Conservation (phyloP, 192 early-diverging fungal species). For the Coemansia furcata region DNA sequence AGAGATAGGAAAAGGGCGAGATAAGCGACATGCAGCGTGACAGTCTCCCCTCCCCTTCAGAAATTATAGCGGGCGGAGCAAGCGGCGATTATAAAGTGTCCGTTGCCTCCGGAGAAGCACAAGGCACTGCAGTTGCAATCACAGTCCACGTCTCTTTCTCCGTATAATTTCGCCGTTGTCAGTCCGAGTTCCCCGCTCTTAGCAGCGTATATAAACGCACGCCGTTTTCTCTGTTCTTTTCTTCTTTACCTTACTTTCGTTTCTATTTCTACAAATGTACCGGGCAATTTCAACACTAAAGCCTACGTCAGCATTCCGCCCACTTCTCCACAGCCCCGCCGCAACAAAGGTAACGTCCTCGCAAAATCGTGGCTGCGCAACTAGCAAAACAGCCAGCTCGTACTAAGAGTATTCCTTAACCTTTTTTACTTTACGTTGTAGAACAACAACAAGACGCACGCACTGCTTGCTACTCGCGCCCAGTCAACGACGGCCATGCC, state of each 20-base stretch:
- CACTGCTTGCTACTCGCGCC: slow-evolving; percentile 8
- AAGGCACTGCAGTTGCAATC: neutral
- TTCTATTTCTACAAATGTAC: slow-evolving; percentile 32
- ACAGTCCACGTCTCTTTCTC: neutral
- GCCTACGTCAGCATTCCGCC: slow-evolving; percentile 32
- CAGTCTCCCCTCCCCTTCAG: neutral
- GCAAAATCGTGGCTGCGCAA: neutral
- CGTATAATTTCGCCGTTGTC: neutral
- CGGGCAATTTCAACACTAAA: slow-evolving; percentile 44
- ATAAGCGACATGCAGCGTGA: neutral
- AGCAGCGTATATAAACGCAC: neutral
- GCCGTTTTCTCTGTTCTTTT: neutral
- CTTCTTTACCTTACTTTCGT: neutral
- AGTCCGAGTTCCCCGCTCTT: neutral
- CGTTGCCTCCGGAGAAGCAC: slow-evolving; percentile 18
- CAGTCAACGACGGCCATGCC: slow-evolving; percentile 33
- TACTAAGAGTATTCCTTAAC: neutral
- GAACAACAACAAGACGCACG: slow-evolving; percentile 16
- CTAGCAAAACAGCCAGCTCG: neutral
- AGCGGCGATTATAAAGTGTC: slow-evolving; percentile 34
- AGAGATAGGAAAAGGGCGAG: neutral
- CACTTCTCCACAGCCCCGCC: slow-evolving; percentile 20
- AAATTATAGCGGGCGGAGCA: neutral
- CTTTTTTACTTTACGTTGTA: neutral
- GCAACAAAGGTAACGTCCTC: slow-evolving; percentile 30